phyloP scores from a whole-genome alignment of 345 rosid species.

The Citrus sinensis region DNA sequence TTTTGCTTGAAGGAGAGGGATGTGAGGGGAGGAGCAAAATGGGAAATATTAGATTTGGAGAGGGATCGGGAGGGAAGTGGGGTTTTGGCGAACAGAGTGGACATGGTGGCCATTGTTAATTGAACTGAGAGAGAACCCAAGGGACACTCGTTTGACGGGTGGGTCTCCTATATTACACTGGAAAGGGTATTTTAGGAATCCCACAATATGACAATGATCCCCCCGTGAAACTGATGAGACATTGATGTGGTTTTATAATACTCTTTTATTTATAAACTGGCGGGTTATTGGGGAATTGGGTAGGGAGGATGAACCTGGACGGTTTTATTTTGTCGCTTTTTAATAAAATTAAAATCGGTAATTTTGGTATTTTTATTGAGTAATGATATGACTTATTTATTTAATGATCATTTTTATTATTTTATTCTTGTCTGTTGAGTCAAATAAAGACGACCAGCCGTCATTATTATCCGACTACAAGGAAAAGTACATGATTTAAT shows the following conservation, averaged over 20 bases:
- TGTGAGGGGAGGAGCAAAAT: slow-evolving; percentile 31
- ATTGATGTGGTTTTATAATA: background rate
- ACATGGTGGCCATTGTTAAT: slow-evolving; percentile 65
- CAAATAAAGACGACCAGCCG: no score
- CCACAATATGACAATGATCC: background rate
- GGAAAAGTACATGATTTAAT: no score
- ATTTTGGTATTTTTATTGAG: background rate
- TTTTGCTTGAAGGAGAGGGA: slow-evolving; percentile 26
- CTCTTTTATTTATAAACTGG: background rate
- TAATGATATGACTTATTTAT: background rate
- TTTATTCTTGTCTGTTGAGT: background rate
- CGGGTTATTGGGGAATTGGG: background rate
- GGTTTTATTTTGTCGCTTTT: background rate
- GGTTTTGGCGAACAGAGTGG: slow-evolving; percentile 35
- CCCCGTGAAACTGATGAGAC: background rate
- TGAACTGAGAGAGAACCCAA: slow-evolving; percentile 15
- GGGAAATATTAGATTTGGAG: slow-evolving; percentile 35
- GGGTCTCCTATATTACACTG: background rate
- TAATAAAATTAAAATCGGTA: background rate
- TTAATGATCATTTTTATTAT: background rate
- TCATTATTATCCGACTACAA: no score
- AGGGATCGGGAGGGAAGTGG: slow-evolving; percentile 39
- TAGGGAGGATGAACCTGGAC: slow-evolving; percentile 55
- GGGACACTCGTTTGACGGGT: background rate
- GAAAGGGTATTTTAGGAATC: slow-evolving; percentile 14